Conservation (phyloP, 495 filamentous ascomycete genomes). For the Aspergillus homomorphus region DNA sequence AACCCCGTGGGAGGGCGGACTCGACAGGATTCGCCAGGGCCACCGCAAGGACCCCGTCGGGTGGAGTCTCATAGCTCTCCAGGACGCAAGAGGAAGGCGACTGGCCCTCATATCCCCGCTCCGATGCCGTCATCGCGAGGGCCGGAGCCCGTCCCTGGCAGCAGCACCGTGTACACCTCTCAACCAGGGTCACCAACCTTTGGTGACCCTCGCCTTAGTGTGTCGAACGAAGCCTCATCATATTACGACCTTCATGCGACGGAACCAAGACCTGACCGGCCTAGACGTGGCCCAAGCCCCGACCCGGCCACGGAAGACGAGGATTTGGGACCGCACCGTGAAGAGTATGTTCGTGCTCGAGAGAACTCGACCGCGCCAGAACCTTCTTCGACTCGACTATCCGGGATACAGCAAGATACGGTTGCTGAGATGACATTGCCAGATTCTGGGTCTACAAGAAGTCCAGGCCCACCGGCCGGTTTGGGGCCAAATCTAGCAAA, state of each 20-base stretch:
- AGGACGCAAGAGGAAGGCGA: slow-evolving; percentile 43
- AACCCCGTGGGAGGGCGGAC: slow-evolving; percentile 28
- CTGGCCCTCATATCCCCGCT: slow-evolving; percentile 34
- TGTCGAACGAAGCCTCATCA: slow-evolving; percentile 7
- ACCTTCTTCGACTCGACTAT: neutral
- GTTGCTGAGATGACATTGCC: neutral
- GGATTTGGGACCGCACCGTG: neutral
- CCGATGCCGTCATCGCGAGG: slow-evolving; percentile 34
- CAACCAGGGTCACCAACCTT: slow-evolving; percentile 12
- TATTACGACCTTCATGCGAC: slow-evolving; percentile 1
- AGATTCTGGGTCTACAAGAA: neutral
- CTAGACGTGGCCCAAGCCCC: neutral
- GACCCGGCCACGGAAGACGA: neutral
- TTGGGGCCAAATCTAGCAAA: neutral
- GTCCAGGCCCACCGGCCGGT: neutral
- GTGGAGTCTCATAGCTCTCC: slow-evolving; percentile 38
- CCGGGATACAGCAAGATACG: neutral
- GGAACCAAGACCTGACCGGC: neutral
- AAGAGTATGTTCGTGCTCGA: neutral
- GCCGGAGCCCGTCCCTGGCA: slow-evolving; percentile 2
- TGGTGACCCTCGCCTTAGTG: neutral
- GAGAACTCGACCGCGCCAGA: neutral
- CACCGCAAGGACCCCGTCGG: slow-evolving; percentile 25
- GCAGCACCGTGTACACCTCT: slow-evolving; percentile 6
- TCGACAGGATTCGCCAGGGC: slow-evolving; percentile 26